Conservation (phyloP, 306 rosid genomes). For the Biancaea sappan region DNA sequence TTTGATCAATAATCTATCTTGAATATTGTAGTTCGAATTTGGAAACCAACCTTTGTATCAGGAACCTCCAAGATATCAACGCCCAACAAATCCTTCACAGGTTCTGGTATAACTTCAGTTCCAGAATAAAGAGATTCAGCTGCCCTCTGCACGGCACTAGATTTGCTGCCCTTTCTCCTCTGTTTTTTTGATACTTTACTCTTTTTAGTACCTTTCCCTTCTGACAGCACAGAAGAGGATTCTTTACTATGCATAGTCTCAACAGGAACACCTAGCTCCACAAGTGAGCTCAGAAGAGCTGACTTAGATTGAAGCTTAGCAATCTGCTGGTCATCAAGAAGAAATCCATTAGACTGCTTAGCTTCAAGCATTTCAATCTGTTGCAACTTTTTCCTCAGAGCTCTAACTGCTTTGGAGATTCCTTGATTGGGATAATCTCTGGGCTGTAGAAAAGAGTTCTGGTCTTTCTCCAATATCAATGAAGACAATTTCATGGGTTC, state of each 20-base stretch:
- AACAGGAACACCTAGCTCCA: constrained; percentile 70
- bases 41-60: constrained; percentile 56
- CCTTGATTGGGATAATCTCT: constrained; percentile 54
- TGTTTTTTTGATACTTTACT: constrained; percentile 62
- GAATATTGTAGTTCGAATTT: constrained; percentile 7
- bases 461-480: constrained; percentile 49
- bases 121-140: constrained; percentile 43
- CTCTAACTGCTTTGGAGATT: constrained; percentile 64
- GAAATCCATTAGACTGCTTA: constrained; percentile 70
- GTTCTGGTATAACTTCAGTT: constrained; percentile 43
- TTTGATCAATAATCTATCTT: neutral
- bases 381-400: constrained; percentile 89
- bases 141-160: constrained; percentile 44
- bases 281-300: constrained; percentile 71
- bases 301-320: constrained; percentile 75
- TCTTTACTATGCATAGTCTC: constrained; percentile 46
- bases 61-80: constrained; percentile 39
- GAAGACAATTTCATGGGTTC: constrained; percentile 44
- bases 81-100: constrained; percentile 48
- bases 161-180: constrained; percentile 61
- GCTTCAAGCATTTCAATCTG: constrained; percentile 95
- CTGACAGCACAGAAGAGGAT: constrained; percentile 45
- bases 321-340: constrained; percentile 91
- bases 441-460: constrained; percentile 69
- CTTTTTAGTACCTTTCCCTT: constrained; percentile 72